Evolutionary conservation across 1,284 basidiomycete genomes (phyloP), one percentile per base, ranked within the genome.

Genomic region (Tilletia setariae): DNA sequence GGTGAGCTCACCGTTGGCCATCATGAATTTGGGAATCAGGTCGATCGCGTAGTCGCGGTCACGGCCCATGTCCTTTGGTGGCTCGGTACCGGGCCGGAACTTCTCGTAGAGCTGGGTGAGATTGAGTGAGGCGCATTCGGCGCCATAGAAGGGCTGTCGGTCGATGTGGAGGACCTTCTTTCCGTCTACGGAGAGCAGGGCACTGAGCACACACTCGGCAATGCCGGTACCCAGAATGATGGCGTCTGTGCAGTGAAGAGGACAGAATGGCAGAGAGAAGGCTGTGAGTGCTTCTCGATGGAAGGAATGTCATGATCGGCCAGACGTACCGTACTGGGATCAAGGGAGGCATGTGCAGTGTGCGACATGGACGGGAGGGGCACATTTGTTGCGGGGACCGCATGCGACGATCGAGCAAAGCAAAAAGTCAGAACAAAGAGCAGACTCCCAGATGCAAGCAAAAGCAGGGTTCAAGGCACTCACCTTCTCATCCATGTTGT

Each of bases 151-250:
- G 84, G 98, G 93, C 82, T 98, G 98, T 75, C 95, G 79, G 85
- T 99, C 96, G 89, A 99, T 98, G 85, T 99, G 96, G 53, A 99
- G 89, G 75, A 99, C 96, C 87, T 98, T 99, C 88, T 98, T 97
- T 78, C 95, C 95, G 82, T 98, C 95, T 69, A 98, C 95, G 35
- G 95, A 98, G 77, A 99, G 70, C 25, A 82, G 74, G 23, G 88
- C 83, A 94, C 86, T 73, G 92, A 99, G 89, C 83, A 98, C 94
- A 85, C 96, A 98, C 85, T 99, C 96, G 67, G 56, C 23, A 25
- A 66, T 47, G 28, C 49, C 49, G 46, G 56, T 64, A n/a, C 62
- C 62, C 35, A 64, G 62, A 47, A 64, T 64, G 44, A 64, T 64
- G 62, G 62, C 62, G 21, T 64, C 62, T 64, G 62, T 25, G 4